phyloP scores from a whole-genome alignment of 2,329 filamentous ascomycete species.

The Pseudohalonectria lignicola region DNA sequence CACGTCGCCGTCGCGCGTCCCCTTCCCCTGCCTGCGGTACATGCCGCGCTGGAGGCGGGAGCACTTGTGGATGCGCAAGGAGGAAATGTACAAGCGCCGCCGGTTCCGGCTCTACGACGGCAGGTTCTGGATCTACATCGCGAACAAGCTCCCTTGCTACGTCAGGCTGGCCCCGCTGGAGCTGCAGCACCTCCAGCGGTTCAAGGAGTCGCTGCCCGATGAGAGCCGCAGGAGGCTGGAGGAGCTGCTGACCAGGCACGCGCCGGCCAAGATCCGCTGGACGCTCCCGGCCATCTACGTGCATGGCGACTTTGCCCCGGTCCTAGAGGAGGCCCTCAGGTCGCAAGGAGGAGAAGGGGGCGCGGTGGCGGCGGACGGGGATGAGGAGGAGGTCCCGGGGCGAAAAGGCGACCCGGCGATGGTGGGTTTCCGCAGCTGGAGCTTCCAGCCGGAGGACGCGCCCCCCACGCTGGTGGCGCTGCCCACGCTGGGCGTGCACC shows the following conservation, averaged over 20 bases:
- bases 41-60: not conserved
- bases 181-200: conserved; percentile 29
- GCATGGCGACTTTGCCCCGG: conserved; percentile 24
- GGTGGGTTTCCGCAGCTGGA: not conserved
- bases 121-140: conserved; percentile 48
- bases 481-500: conserved; percentile 36
- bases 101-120: conserved; percentile 42
- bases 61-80: not conserved
- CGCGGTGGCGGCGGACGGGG: conserved; percentile 6
- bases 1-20: conserved; percentile 25
- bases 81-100: not conserved
- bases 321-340: conserved; percentile 12
- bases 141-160: conserved; percentile 26
- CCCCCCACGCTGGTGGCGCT: conserved; percentile 31
- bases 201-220: conserved; percentile 30
- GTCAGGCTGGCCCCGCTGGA: conserved; percentile 35
- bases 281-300: conserved; percentile 45
- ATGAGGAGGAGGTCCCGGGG: not conserved
- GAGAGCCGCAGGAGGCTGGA: conserved; percentile 21
- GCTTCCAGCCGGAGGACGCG: not conserved
- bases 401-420: not conserved
- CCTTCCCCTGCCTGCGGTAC: conserved; percentile 14
- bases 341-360: conserved; percentile 2
- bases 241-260: conserved; percentile 32
- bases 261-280: conserved; percentile 43